Evolutionary conservation across 805 yeast species (phyloP).

Genomic region (Wickerhamiella occidentalis): DNA sequence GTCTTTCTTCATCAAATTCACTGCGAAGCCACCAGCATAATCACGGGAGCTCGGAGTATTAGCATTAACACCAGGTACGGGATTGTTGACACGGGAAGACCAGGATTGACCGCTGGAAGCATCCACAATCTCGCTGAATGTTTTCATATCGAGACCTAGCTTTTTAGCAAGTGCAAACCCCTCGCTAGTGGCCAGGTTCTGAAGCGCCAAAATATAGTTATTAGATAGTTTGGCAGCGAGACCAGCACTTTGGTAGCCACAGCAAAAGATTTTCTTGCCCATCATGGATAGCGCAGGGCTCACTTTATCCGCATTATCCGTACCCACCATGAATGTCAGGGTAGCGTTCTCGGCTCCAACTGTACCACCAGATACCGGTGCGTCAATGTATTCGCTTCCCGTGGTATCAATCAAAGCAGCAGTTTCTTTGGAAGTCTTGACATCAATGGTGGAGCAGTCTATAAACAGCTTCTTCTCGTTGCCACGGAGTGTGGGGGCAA

Average conservation of each 20-base stretch:
- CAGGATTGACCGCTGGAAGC: conserved; percentile 44
- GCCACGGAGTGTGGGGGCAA: conserved; percentile 27
- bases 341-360: conserved; percentile 43
- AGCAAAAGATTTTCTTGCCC: conserved; percentile 40
- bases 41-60: conserved; percentile 37
- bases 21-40: conserved; percentile 37
- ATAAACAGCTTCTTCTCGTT: conserved; percentile 27
- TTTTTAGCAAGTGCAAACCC: conserved; percentile 42
- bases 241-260: conserved; percentile 43
- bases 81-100: conserved; percentile 45
- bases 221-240: conserved; percentile 44
- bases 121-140: conserved; percentile 38
- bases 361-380: conserved; percentile 47
- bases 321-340: conserved; percentile 41
- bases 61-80: conserved; percentile 38
- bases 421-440: conserved; percentile 35
- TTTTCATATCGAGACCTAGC: conserved; percentile 36
- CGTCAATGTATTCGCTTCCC: conserved; percentile 33
- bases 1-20: conserved; percentile 31
- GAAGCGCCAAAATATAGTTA: conserved; percentile 41
- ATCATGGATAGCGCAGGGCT: conserved; percentile 28
- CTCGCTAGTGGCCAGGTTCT: conserved; percentile 44
- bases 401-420: conserved; percentile 28
- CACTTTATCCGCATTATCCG: conserved; percentile 24
- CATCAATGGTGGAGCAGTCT: conserved; percentile 43